These are phyloP conservation scores for Reticulascus tulasneorum DNA, from an alignment of 2,329 filamentous ascomycete genomes.

Conservation along the genomic window DNA sequence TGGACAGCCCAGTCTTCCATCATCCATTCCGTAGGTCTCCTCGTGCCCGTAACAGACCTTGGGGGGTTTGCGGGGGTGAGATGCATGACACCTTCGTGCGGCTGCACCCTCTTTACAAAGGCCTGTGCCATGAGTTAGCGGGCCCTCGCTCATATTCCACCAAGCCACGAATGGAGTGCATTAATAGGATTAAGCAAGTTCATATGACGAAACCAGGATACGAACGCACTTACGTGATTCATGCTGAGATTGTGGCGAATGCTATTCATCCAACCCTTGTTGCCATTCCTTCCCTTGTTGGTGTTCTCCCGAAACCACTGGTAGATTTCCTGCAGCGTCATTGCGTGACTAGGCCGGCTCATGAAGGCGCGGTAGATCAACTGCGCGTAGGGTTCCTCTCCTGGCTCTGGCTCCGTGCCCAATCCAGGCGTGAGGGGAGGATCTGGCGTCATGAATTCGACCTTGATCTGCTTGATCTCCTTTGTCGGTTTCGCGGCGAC, in stretches of 20 bases:
- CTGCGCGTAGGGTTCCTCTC: slow-evolving; percentile 71
- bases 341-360: slow-evolving; percentile 59
- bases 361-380: slow-evolving; percentile 75
- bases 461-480: too few species aligned
- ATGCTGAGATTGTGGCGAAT: slow-evolving; percentile 95
- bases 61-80: slow-evolving; percentile 30
- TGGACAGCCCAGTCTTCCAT: slow-evolving; percentile 65
- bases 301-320: slow-evolving; percentile 84
- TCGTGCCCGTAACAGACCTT: slow-evolving; percentile 47
- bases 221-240: slow-evolving; percentile 65
- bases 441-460: too few species aligned
- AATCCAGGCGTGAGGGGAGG: slow-evolving; percentile 1
- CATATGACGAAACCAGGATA: neutral
- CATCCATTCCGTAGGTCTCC: slow-evolving; percentile 73
- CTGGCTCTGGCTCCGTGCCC: neutral
- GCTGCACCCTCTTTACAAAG: slow-evolving; percentile 37
- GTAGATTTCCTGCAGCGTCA: slow-evolving; percentile 85
- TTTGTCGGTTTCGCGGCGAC: too few species aligned
- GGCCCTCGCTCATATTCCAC: too few species aligned
- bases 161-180: too few species aligned
- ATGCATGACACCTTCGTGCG: slow-evolving; percentile 35
- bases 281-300: slow-evolving; percentile 61
- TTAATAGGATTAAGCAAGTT: too few species aligned
- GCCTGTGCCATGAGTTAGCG: too few species aligned
- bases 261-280: slow-evolving; percentile 88